Base-by-base conservation (phyloP, 495 filamentous ascomycete species). In the Neurospora pannonica region DNA sequence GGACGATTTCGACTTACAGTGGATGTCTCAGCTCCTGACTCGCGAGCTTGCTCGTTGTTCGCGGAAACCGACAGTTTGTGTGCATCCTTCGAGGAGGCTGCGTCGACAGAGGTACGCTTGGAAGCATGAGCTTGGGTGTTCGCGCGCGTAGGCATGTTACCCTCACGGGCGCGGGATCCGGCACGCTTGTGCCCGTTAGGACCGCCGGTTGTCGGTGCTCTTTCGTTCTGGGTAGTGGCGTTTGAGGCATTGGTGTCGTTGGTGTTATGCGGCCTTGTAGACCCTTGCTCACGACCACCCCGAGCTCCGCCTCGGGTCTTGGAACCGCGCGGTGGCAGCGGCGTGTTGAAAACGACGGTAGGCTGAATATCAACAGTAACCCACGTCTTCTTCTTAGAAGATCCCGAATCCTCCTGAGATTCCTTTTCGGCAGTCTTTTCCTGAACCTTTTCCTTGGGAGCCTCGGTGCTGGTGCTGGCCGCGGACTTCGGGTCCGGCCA, bases 401-500 rank as follows among this genome's bases (percentile, higher is more conserved):
- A 73, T 70, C 83, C 76, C 81, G 82, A 77, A 76, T 92, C 90
- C 17, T 92, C 88, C 74, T 90, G 91, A 43, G 91, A 89, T 7
- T 88, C 82, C 78, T 91, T 94, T 38, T 94, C 92, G 4, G 80
- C 87, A 54, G 89, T 88, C 78, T 93, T 92, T 38, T 80, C 78
- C 8, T 82, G 78, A 1, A 74, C 2, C 73, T 85, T 86, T 39
- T 76, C 76, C 13, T 38, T 70, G 10, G 72, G 42, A 43, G 78
- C 86, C 77, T 90, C 93, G 84, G 91, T 91, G 74, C 92, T 91
- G 74, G 92, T 89, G 46, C 90, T 90, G 39, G 92, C 87, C 4
- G 92, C 93, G 62, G 87, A 90, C 72, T 97, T 92, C 2, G 94
- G 94, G 10, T 96, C 97, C 24, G 96, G 96, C 96, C 96, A 99